These are phyloP conservation scores for Leccinum subspadiceum DNA, from an alignment of 1,284 basidiomycete genomes.

Conservation along the genomic window DNA sequence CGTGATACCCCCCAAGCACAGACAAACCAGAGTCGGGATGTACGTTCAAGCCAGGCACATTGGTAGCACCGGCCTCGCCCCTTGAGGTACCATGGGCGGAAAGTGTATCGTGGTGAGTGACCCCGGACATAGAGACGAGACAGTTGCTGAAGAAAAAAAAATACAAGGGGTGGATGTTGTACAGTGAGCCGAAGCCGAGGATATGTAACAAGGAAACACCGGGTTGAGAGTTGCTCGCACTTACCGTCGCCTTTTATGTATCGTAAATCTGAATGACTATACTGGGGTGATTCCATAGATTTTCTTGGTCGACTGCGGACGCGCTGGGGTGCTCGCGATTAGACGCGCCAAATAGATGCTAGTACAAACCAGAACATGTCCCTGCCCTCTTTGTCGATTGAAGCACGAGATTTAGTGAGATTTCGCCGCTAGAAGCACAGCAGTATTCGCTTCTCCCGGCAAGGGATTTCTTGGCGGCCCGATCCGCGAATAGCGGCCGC, in stretches of 20 bases:
- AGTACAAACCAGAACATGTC: background rate
- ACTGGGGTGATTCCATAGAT: background rate
- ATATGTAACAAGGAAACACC: slow-evolving; percentile 1
- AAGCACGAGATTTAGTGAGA: background rate
- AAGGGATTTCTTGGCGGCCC: slow-evolving; percentile 21
- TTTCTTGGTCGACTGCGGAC: slow-evolving; percentile 14
- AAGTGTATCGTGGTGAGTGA: slow-evolving; percentile 2
- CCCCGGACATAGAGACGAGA: slow-evolving; percentile 5
- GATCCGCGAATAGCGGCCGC: slow-evolving; percentile 19
- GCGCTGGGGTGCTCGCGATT: slow-evolving; percentile 1
- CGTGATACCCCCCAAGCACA: background rate
- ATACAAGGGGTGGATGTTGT: background rate
- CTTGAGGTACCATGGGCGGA: background rate
- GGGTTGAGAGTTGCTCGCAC: background rate
- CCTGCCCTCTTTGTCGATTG: slow-evolving; percentile 19
- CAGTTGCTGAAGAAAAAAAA: background rate
- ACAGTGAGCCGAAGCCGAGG: slow-evolving; percentile 1
- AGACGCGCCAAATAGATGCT: slow-evolving; percentile 6
- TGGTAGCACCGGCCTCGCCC: background rate
- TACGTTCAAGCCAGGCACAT: background rate
- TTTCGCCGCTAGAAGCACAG: slow-evolving; percentile 3
- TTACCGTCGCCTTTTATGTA: slow-evolving; percentile 18
- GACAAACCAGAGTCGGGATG: background rate
- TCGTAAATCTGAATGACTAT: background rate
- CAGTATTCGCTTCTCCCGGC: slow-evolving; percentile 1